Evolutionary conservation across 1,139 yeast genomes (phyloP).

Genomic region (Debaryomyces subglobosus): DNA sequence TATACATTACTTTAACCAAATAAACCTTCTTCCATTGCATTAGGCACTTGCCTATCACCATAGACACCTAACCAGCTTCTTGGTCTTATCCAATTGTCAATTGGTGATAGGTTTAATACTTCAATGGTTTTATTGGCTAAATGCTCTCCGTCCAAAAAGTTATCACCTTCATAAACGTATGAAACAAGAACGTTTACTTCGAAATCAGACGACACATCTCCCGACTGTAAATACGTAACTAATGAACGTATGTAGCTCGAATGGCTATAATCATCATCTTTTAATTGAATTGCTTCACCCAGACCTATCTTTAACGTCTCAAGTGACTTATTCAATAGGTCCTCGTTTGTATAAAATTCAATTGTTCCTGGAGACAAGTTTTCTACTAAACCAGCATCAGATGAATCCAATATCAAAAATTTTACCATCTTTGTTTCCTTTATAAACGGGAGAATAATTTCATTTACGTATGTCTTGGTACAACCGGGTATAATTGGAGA

Average conservation of each 20-base stretch:
- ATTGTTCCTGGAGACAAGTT: slow-evolving; percentile 26
- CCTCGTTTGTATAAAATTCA: slow-evolving; percentile 37
- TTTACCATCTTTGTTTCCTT: slow-evolving; percentile 39
- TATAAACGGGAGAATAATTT: slow-evolving; percentile 57
- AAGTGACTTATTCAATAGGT: slow-evolving; percentile 34
- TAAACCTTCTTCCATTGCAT: slow-evolving; percentile 75
- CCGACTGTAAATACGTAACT: slow-evolving; percentile 8
- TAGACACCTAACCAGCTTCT: slow-evolving; percentile 85
- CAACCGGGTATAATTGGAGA: slow-evolving; percentile 80
- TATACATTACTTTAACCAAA: slow-evolving; percentile 49
- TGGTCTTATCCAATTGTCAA: slow-evolving; percentile 53
- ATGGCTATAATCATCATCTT: slow-evolving; percentile 14
- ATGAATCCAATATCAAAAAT: slow-evolving; percentile 68
- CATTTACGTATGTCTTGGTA: slow-evolving; percentile 51
- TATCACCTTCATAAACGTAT: slow-evolving; percentile 89
- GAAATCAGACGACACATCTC: slow-evolving; percentile 11
- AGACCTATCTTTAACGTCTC: slow-evolving; percentile 29
- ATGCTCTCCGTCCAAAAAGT: slow-evolving; percentile 67
- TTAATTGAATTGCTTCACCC: slow-evolving; percentile 11
- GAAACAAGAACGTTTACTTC: slow-evolving; percentile 37
- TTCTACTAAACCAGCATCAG: slow-evolving; percentile 61
- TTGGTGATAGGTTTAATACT: slow-evolving; percentile 27
- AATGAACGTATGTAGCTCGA: slow-evolving; percentile 15
- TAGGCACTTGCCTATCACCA: slow-evolving; percentile 69
- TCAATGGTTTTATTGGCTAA: slow-evolving; percentile 48